Conservation (phyloP, 2,329 filamentous ascomycete species). For the Shiraia sp. region DNA sequence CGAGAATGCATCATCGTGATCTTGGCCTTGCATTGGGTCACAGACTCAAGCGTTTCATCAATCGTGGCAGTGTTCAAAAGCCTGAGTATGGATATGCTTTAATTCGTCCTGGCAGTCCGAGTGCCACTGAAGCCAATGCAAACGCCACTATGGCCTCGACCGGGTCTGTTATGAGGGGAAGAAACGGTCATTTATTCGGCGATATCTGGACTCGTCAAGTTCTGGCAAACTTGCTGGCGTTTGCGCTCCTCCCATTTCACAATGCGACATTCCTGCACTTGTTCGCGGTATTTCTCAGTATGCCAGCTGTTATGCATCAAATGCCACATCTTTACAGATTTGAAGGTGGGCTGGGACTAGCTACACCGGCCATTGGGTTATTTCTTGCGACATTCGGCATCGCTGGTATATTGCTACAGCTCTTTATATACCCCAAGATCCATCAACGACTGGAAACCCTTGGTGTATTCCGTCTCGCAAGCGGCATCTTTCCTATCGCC, state of each 20-base stretch:
- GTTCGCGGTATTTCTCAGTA: constrained; percentile 52
- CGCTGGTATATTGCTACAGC: constrained; percentile 50
- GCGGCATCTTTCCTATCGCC: constrained; percentile 49
- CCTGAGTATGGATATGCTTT: constrained; percentile 10
- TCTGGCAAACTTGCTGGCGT: constrained; percentile 46
- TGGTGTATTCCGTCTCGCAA: constrained; percentile 42
- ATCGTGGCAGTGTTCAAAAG: constrained; percentile 23
- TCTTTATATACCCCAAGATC: constrained; percentile 49
- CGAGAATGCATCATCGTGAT: constrained; percentile 37
- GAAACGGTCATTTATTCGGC: no score
- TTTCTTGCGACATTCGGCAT: constrained; percentile 50
- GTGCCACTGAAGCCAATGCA: no score
- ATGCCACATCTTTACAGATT: constrained; percentile 43
- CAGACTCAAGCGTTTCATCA: constrained; percentile 36
- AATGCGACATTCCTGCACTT: constrained; percentile 52
- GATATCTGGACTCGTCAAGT: constrained; percentile 50
- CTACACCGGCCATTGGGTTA: constrained; percentile 49
- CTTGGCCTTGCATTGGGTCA: constrained; percentile 40
- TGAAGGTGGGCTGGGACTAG: constrained; percentile 50
- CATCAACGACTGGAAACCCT: constrained; percentile 45
- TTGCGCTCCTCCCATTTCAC: constrained; percentile 50
- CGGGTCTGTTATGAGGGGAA: no score
- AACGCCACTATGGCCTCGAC: no score
- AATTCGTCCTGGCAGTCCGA: constrained; percentile 16
- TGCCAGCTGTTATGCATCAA: constrained; percentile 32